A percentile compares a stretch with the other conserved stretches of the same genome.
Conservation (phyloP, 2,329 filamentous ascomycete genomes). For the Ophiostoma sp. region DNA sequence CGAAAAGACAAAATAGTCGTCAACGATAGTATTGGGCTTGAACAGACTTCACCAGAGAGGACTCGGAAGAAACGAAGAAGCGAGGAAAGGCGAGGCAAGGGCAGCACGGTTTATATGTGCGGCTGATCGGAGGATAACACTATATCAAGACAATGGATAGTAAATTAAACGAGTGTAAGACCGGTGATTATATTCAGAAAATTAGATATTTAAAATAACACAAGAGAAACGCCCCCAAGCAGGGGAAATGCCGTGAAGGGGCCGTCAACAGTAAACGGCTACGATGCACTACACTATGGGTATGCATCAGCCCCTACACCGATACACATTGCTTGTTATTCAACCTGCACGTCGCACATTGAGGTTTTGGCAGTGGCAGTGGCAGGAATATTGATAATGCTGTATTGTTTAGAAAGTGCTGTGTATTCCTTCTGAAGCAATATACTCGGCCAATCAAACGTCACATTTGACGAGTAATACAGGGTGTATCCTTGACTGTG, state of each 20-base stretch:
- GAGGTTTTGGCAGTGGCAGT: background rate
- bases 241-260: background rate
- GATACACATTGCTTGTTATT: background rate
- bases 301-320: background rate
- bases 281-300: background rate
- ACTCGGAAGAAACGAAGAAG: background rate
- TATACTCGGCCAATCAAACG: background rate
- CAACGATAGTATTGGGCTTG: background rate
- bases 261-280: background rate
- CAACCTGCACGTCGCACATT: background rate
- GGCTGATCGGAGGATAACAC: background rate
- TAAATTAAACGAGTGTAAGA: background rate
- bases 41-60: background rate
- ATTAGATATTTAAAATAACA: background rate
- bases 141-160: background rate
- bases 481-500: conserved; percentile 6
- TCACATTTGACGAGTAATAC: background rate
- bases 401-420: background rate
- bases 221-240: background rate
- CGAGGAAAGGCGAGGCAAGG: background rate
- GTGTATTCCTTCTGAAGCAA: background rate
- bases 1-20: background rate
- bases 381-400: background rate
- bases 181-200: background rate
- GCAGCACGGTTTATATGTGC: background rate